These are phyloP conservation scores for Truncatella angustata DNA, from an alignment of 2,329 filamentous ascomycete genomes.

Conservation along the genomic window DNA sequence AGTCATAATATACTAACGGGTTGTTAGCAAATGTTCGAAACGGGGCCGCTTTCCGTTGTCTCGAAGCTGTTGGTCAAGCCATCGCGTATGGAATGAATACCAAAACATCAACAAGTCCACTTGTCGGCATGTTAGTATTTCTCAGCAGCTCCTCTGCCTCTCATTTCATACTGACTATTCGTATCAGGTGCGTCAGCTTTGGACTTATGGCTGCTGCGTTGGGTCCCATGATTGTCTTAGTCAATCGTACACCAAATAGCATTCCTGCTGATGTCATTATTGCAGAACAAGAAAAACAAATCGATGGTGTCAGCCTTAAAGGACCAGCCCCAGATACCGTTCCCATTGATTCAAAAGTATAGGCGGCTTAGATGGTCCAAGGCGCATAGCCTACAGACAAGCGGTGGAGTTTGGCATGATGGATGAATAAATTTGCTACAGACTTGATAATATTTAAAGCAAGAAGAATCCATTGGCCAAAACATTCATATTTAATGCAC, in stretches of 20 bases:
- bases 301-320: slow-evolving; percentile 9
- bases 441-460: no score
- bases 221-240: slow-evolving; percentile 35
- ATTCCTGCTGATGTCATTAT: slow-evolving; percentile 38
- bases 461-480: no score
- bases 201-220: slow-evolving; percentile 33
- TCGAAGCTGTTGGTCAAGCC: slow-evolving; percentile 38
- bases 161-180: not conserved
- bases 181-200: slow-evolving; percentile 34
- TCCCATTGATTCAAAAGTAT: not conserved
- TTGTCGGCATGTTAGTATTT: slow-evolving; percentile 36
- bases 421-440: no score
- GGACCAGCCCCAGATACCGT: slow-evolving; percentile 7
- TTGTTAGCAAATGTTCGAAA: slow-evolving; percentile 37
- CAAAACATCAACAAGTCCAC: slow-evolving; percentile 32
- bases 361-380: no score
- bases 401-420: no score
- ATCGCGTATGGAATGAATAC: slow-evolving; percentile 41
- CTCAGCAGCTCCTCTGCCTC: not conserved
- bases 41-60: slow-evolving; percentile 36
- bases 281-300: slow-evolving; percentile 26
- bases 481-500: no score
- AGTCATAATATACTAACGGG: no score
- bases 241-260: slow-evolving; percentile 36
- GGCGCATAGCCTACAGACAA: no score